Conservation (phyloP, 768 basidiomycete genomes). For the Daedalea quercina region DNA sequence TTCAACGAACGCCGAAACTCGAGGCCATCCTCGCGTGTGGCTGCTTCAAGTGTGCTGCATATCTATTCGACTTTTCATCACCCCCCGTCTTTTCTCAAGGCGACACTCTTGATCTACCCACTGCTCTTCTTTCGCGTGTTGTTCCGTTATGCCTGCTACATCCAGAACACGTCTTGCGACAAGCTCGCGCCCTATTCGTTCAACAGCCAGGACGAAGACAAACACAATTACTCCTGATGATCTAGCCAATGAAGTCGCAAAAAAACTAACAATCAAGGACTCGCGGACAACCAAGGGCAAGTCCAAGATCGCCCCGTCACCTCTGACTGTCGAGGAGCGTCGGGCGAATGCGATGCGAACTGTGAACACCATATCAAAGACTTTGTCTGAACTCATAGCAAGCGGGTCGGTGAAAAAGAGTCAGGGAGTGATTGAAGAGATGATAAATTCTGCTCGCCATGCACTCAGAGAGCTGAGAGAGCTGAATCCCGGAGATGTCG, state of each 20-base stretch:
- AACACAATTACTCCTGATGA: conserved; percentile 13
- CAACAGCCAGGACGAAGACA: neutral
- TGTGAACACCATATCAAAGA: conserved; percentile 58
- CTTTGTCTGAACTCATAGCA: conserved; percentile 57
- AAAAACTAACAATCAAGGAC: conserved; percentile 20
- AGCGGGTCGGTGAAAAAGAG: conserved; percentile 27
- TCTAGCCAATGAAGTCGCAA: conserved; percentile 18
- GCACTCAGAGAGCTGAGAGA: conserved; percentile 42
- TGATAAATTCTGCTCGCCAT: conserved; percentile 34
- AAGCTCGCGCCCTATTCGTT: neutral
- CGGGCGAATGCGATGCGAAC: conserved; percentile 49
- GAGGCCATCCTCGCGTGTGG: too few relatives aligned
- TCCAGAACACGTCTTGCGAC: neutral
- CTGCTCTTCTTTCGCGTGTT: too few relatives aligned
- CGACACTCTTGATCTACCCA: too few relatives aligned
- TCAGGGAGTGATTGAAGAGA: conserved; percentile 22
- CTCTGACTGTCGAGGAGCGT: conserved; percentile 25
- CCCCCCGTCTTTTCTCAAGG: too few relatives aligned
- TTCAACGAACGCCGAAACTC: too few relatives aligned
- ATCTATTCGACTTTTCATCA: too few relatives aligned
- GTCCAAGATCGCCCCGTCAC: conserved; percentile 1
- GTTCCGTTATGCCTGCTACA: neutral
- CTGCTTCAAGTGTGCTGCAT: too few relatives aligned
- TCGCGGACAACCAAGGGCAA: conserved; percentile 14
- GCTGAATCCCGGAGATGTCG: conserved; percentile 40